Conservation (phyloP, 2,329 filamentous ascomycete species). For the Arachnopeziza araneosa region DNA sequence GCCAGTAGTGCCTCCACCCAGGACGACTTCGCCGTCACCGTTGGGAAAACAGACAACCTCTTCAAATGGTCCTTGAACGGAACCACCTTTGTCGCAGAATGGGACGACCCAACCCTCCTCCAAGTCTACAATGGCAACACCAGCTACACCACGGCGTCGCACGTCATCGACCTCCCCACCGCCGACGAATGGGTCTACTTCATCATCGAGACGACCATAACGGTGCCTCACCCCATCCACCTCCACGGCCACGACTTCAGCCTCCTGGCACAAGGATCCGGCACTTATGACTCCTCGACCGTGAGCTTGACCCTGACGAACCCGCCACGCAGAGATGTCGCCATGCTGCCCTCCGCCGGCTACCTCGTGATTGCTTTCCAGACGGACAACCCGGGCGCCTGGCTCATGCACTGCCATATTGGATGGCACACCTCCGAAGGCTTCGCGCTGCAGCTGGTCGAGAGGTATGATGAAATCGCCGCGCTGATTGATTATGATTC, state of each 20-base stretch:
- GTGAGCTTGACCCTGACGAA: conserved; percentile 32
- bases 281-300: conserved; percentile 28
- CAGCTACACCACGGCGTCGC: conserved; percentile 15
- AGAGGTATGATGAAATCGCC: conserved; percentile 19
- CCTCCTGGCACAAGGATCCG: conserved; percentile 40
- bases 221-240: conserved; percentile 34
- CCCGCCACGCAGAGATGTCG: conserved; percentile 46
- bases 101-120: conserved; percentile 41
- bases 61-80: conserved; percentile 45
- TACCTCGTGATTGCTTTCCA: conserved; percentile 25
- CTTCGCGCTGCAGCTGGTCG: conserved; percentile 46
- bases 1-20: conserved; percentile 2
- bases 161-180: conserved; percentile 25
- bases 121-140: conserved; percentile 27
- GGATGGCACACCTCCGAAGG: conserved; percentile 50
- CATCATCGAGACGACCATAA: conserved; percentile 22
- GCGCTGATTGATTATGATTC: conserved; percentile 17
- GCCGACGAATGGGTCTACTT: conserved; percentile 28
- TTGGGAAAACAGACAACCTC: conserved; percentile 26
- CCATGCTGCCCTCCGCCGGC: conserved; percentile 35
- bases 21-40: conserved; percentile 26
- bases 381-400: conserved; percentile 27
- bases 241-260: conserved; percentile 47
- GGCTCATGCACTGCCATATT: conserved; percentile 32
- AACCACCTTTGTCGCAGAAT: conserved; percentile 42